phyloP scores from a whole-genome alignment of 352 stramenopile species.

The Globisporangium yorkense region DNA sequence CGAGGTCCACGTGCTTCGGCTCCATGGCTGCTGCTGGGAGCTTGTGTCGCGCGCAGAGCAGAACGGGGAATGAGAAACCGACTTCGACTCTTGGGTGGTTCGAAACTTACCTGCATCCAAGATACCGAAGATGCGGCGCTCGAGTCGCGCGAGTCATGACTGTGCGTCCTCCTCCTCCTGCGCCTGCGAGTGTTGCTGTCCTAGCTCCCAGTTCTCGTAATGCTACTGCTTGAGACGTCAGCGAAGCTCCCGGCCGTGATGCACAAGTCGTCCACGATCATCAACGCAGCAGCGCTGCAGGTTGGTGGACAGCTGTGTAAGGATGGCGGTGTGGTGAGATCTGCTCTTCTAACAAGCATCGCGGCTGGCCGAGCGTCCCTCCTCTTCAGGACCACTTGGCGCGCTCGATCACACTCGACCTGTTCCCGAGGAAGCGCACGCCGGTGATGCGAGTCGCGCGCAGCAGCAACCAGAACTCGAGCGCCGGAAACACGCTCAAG shows the following conservation, averaged over 20 bases:
- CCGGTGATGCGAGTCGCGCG: background rate
- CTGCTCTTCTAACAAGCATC: background rate
- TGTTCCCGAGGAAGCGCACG: conserved; percentile 15
- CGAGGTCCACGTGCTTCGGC: conserved; percentile 47
- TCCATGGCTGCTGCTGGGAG: conserved; percentile 31
- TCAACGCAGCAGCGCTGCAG: conserved; percentile 72
- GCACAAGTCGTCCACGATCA: conserved; percentile 41
- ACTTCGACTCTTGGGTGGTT: too few species aligned
- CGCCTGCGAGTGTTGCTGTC: background rate
- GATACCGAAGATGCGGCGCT: conserved; percentile 5
- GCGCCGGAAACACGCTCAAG: background rate
- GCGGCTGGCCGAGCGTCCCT: too few species aligned
- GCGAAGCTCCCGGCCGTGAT: conserved; percentile 14
- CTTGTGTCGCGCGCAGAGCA: background rate
- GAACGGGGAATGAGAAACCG: too few species aligned
- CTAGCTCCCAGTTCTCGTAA: background rate
- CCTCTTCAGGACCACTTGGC: conserved; percentile 37
- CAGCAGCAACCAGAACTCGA: background rate
- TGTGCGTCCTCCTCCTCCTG: background rate
- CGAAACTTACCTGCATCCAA: too few species aligned
- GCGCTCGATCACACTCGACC: conserved; percentile 41
- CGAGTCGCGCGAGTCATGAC: conserved; percentile 3
- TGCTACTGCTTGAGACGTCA: background rate
- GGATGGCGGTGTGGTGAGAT: background rate
- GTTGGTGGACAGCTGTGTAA: conserved; percentile 11